Evolutionary conservation across 2,329 filamentous ascomycete species (phyloP).

Genomic region (Aspergillus quadrilineatus): DNA sequence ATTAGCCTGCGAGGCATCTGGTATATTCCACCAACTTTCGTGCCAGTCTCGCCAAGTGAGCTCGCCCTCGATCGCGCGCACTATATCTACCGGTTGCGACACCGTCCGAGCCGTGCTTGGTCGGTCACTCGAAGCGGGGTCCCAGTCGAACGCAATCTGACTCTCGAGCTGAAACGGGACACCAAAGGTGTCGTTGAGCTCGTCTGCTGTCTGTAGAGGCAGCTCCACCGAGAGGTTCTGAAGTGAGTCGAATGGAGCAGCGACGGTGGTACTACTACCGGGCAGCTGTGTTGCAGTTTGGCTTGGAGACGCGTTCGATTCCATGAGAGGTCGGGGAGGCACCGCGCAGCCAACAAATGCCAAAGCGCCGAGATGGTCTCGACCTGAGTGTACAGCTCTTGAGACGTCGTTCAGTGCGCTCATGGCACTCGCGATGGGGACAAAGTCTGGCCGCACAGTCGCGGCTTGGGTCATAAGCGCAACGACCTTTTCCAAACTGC

Average conservation of each 20-base stretch:
- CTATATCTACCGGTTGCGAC: slow-evolving; percentile 3
- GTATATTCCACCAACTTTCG: slow-evolving; percentile 7
- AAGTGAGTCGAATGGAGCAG: neutral
- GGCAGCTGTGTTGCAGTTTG: neutral
- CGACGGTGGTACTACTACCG: neutral
- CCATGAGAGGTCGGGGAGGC: neutral
- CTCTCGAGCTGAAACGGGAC: slow-evolving; percentile 4
- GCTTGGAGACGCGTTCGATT: neutral
- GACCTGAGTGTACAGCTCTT: neutral
- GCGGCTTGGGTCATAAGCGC: neutral
- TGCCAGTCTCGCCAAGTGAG: slow-evolving; percentile 8
- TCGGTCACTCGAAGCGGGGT: neutral
- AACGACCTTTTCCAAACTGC: neutral
- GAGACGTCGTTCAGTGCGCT: slow-evolving; percentile 8
- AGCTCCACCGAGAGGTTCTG: neutral
- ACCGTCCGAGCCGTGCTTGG: neutral
- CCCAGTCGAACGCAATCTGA: neutral
- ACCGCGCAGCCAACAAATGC: neutral
- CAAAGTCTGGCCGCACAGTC: slow-evolving; percentile 1
- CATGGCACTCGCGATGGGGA: slow-evolving; percentile 2
- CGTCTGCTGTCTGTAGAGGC: neutral
- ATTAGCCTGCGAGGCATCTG: neutral
- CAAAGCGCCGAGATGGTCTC: neutral
- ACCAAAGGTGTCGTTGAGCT: neutral
- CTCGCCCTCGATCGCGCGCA: slow-evolving; percentile 5